These are phyloP conservation scores for Elongisporangium prolatum DNA, from an alignment of 352 stramenopile species.

Conservation along the genomic window DNA sequence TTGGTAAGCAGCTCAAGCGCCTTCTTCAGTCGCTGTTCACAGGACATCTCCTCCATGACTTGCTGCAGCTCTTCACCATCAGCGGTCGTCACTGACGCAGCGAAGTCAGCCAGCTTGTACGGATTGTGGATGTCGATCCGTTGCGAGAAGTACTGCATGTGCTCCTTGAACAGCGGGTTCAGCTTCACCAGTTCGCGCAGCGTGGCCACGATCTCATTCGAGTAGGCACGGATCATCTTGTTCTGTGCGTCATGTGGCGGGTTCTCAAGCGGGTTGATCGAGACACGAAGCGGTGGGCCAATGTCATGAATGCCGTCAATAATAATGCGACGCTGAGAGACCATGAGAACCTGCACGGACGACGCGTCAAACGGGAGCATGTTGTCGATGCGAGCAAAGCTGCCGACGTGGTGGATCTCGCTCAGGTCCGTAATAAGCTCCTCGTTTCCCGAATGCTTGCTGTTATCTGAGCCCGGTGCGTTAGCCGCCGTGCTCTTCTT, in stretches of 20 bases:
- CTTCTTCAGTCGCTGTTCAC: conserved; percentile 93
- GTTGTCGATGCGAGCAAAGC: conserved; percentile 95
- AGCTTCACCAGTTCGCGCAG: conserved; percentile 96
- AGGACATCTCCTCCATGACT: conserved; percentile 95
- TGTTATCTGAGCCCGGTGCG: conserved; percentile 15
- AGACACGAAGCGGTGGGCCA: conserved; percentile 54
- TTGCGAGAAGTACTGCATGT: conserved; percentile 97
- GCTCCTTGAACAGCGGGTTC: conserved; percentile 97
- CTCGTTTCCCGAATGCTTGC: conserved; percentile 32
- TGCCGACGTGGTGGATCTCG: conserved; percentile 94
- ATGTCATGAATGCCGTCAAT: conserved; percentile 72
- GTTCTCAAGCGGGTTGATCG: conserved; percentile 74
- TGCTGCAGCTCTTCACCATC: conserved; percentile 91
- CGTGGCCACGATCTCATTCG: conserved; percentile 97
- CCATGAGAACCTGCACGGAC: conserved; percentile 79
- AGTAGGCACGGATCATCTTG: conserved; percentile 94
- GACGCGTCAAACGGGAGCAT: conserved; percentile 78
- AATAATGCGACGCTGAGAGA: conserved; percentile 85
- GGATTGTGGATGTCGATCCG: conserved; percentile 94
- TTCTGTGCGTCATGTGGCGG: conserved; percentile 61
- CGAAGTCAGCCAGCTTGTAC: conserved; percentile 98
- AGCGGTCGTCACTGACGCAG: conserved; percentile 91
- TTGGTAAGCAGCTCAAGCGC: conserved; percentile 96
- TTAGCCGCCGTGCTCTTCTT: conserved; percentile 53
- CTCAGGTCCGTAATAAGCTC: conserved; percentile 91